Conservation (phyloP, 2,329 filamentous ascomycete species). For the Exophiala bonariae region DNA sequence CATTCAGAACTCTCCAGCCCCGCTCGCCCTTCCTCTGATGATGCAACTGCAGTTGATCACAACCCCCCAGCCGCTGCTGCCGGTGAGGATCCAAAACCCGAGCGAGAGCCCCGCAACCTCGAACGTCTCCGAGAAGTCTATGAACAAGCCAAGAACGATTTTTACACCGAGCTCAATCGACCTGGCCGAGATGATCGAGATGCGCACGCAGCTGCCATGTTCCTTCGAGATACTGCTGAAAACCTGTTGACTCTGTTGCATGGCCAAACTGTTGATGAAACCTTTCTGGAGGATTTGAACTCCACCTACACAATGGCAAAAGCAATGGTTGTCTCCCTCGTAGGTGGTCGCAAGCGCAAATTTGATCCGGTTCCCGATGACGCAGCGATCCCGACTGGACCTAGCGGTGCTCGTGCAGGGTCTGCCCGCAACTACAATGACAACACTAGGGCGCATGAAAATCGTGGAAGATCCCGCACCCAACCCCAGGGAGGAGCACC, state of each 20-base stretch:
- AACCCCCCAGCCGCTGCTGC: no score
- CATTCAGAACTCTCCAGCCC: no score
- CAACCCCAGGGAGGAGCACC: no score
- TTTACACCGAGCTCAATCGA: no score
- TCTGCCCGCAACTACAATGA: no score
- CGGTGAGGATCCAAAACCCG: conserved; percentile 38
- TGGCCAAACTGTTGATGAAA: conserved; percentile 27
- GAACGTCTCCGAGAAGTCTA: no score
- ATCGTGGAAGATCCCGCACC: no score
- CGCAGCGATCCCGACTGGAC: conserved; percentile 12
- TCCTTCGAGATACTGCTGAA: conserved; percentile 46
- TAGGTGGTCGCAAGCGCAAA: conserved; percentile 40
- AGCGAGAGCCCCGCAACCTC: no score
- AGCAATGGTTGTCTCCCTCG: conserved; percentile 36
- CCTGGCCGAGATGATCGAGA: conserved; percentile 29
- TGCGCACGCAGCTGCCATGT: conserved; percentile 35
- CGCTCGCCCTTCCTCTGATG: no score
- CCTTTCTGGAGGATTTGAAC: conserved; percentile 35
- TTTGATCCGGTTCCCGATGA: conserved; percentile 32
- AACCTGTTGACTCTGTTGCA: conserved; percentile 39
- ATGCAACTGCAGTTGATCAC: no score
- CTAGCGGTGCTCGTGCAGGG: conserved; percentile 2
- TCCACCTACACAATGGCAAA: conserved; percentile 35
- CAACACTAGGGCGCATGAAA: no score
- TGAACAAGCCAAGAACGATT: no score